Evolutionary conservation across 164 flowering plant species (phyloP).

Genomic region (Magnolia officinalis): DNA sequence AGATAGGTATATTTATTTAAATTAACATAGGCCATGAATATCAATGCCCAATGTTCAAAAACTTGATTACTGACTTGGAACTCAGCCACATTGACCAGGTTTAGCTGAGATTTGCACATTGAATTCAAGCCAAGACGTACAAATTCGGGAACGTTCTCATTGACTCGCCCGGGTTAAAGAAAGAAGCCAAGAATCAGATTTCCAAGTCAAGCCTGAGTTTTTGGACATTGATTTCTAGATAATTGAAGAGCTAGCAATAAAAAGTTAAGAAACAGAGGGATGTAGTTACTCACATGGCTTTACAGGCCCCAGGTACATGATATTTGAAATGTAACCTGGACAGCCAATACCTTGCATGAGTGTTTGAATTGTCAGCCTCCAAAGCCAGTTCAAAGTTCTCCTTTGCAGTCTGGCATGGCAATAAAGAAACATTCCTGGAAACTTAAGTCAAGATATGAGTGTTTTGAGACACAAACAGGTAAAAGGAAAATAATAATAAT

Average conservation of each 20-base stretch:
- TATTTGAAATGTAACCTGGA: conserved; percentile 78
- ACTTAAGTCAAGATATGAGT: neutral
- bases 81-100: no score
- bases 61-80: no score
- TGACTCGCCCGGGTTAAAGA: no score
- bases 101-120: no score
- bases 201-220: neutral
- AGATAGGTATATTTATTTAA: no score
- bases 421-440: conserved; percentile 3
- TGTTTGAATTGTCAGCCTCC: conserved; percentile 78
- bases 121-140: no score
- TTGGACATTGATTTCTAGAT: neutral
- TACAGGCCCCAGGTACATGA: conserved; percentile 79
- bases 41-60: no score
- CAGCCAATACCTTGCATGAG: conserved; percentile 89
- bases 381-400: conserved; percentile 93
- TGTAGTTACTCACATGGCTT: conserved; percentile 61
- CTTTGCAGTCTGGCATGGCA: conserved; percentile 62
- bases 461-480: neutral
- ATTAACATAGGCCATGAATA: no score
- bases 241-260: neutral
- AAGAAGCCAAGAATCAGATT: neutral
- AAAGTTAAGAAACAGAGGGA: neutral
- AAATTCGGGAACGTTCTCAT: no score
- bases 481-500: neutral